Conservation (phyloP, 345 rosid genomes). For the Tarenaya hassleriana region DNA sequence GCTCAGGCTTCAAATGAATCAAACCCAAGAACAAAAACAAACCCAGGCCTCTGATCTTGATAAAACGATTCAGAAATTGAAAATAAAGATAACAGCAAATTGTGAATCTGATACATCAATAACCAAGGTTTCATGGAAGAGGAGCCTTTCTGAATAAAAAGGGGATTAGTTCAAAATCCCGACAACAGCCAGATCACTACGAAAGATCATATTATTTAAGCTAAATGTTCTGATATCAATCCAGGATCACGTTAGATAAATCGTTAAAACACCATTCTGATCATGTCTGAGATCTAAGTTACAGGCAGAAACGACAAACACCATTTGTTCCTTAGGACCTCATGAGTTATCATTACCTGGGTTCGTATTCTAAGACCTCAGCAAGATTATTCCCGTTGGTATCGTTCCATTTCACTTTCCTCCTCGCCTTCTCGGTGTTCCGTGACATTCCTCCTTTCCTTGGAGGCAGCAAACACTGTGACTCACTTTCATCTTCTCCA, state of each 20-base stretch:
- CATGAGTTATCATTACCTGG: constrained; percentile 38
- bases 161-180: background rate
- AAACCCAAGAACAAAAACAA: background rate
- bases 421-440: constrained; percentile 36
- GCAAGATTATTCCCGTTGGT: constrained; percentile 54
- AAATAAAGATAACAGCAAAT: constrained; percentile 19
- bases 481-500: constrained; percentile 65
- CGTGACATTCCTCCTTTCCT: constrained; percentile 67
- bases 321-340: background rate
- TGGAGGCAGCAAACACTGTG: constrained; percentile 63
- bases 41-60: too few species aligned
- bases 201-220: constrained; percentile 2
- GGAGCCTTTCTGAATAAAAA: background rate
- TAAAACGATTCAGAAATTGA: too few species aligned
- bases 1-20: background rate
- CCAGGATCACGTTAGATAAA: background rate
- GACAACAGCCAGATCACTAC: constrained; percentile 11
- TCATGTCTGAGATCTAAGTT: too few species aligned
- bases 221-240: background rate
- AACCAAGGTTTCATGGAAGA: background rate
- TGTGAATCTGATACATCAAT: background rate
- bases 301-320: background rate
- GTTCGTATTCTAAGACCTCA: constrained; percentile 59
- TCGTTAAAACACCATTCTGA: background rate
- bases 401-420: constrained; percentile 77